Evolutionary conservation across 768 basidiomycete species (phyloP).

Genomic region (Phylloporus sp.): DNA sequence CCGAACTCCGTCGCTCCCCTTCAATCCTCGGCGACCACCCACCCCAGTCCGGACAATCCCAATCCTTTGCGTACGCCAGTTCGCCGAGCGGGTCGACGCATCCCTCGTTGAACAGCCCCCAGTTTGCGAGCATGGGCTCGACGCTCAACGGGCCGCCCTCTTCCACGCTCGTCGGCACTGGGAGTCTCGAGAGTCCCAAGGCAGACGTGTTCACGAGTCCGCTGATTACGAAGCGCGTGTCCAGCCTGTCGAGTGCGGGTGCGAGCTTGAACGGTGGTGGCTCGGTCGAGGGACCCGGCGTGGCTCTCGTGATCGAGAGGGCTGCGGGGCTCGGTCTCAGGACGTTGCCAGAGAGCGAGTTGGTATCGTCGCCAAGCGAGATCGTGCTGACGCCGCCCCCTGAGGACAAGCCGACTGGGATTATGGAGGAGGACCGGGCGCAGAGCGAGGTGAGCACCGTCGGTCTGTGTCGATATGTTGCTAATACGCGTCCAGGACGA

Average conservation of each 20-base stretch:
- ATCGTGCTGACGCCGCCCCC: conserved; percentile 40
- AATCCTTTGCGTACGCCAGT: conserved; percentile 20
- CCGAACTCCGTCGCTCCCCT: conserved; percentile 74
- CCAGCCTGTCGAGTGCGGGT: conserved; percentile 25
- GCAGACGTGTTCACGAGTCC: conserved; percentile 16
- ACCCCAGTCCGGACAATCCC: conserved; percentile 30
- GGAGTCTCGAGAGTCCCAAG: conserved; percentile 33
- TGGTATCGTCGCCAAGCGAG: conserved; percentile 60
- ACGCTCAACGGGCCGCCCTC: conserved; percentile 19
- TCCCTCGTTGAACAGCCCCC: conserved; percentile 42
- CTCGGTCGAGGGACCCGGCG: conserved; percentile 16
- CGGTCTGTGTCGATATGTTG: not conserved
- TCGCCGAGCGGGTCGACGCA: conserved; percentile 38
- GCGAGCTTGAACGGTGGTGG: conserved; percentile 24
- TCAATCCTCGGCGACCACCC: conserved; percentile 49
- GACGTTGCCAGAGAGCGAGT: conserved; percentile 42
- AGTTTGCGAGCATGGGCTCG: conserved; percentile 30
- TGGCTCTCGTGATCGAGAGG: conserved; percentile 19
- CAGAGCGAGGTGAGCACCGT: conserved; percentile 61
- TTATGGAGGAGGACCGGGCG: conserved; percentile 46
- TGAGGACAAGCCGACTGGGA: conserved; percentile 32
- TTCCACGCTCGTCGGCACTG: conserved; percentile 17
- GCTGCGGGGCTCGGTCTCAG: conserved; percentile 26
- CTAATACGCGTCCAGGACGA: conserved; percentile 43
- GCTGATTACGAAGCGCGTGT: conserved; percentile 21